Evolutionary conservation across 768 basidiomycete genomes (phyloP), one percentile per base, ranked within the genome.

Genomic region (Phylloporus sp.): DNA sequence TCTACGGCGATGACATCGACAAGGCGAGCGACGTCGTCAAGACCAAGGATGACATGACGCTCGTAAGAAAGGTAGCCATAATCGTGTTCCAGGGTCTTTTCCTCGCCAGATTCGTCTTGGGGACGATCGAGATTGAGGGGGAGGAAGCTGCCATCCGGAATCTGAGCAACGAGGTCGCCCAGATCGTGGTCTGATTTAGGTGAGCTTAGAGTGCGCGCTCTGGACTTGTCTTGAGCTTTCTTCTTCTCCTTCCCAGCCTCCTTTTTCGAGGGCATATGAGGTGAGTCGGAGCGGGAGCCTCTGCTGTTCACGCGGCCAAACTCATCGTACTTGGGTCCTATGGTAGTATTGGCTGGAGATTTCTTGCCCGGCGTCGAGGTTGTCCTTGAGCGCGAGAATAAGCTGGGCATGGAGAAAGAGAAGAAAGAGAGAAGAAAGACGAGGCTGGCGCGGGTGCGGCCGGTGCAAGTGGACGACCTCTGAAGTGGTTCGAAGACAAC

Each of bases 1-100:
- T 90, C 88, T 47, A 80, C 76, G 42, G 81, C 78, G 50, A 91
- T 72, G 52, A 82, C 81, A 38, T 80, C 77, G n/a, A 91, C 85
- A 42, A 93, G 81, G 38, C 80, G 77, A 6, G 80, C 78, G 35
- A 88, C 80, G 61, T 90, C 80, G 47, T 86, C 81, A 15, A 89
- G 76, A n/a, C 86, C 85, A 0, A 92, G 78, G 15, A 89, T 76
- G 54, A 91, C 83, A 62, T 91, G 84, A 28, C 84, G 76, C 50
- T 84, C 78, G 67, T 82, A 83, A 5, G 82, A 83, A 36, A 91
- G 76, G 60, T 89, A 89, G 44, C 88, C 87, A 61, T 91, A 91
- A 52, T 77, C 78, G 53, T 73, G 70, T 40, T 71, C 64, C 16
- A 76, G 68, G 15, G 72, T 63, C 45, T 68, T 70, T 53, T 76